phyloP scores from a whole-genome alignment of 805 yeast genomes.

The Candida khao-thaluensis region DNA sequence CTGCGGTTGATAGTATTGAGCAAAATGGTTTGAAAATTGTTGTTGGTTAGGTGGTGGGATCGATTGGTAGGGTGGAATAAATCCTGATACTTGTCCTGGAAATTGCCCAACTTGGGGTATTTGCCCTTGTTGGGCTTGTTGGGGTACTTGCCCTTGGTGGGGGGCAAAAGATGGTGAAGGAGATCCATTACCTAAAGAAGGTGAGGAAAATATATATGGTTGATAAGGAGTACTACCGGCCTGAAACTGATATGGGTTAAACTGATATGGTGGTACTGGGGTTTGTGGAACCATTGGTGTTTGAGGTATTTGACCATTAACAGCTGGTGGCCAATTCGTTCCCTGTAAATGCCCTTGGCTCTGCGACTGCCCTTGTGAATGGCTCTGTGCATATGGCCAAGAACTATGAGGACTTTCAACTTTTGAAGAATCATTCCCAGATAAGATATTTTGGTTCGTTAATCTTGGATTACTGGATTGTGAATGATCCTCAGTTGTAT shows the following conservation, averaged over 20 bases:
- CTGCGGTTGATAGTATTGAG: constrained; percentile 4
- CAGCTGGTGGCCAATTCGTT: not conserved
- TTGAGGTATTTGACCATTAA: not conserved
- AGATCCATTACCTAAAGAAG: not conserved
- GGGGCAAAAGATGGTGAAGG: constrained; percentile 1
- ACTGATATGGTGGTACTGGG: constrained; percentile 6
- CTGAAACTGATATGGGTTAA: constrained; percentile 6
- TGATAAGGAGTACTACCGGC: constrained; percentile 10
- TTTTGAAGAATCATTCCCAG: constrained; percentile 3
- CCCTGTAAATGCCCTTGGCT: no score
- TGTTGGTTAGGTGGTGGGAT: not conserved
- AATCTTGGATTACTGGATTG: not conserved
- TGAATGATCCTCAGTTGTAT: not conserved
- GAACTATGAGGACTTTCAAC: not conserved
- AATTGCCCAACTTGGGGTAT: not conserved
- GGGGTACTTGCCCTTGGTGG: not conserved
- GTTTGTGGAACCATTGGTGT: constrained; percentile 8
- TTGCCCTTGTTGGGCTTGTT: not conserved
- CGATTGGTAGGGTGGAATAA: not conserved
- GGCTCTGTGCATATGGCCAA: not conserved
- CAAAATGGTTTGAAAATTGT: constrained; percentile 1
- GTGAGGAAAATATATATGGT: not conserved
- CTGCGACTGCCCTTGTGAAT: not conserved
- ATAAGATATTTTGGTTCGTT: not conserved
- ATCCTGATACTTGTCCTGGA: not conserved